Base-by-base conservation (phyloP, 202 grass and related monocot genomes). In the Setaria viridis region DNA sequence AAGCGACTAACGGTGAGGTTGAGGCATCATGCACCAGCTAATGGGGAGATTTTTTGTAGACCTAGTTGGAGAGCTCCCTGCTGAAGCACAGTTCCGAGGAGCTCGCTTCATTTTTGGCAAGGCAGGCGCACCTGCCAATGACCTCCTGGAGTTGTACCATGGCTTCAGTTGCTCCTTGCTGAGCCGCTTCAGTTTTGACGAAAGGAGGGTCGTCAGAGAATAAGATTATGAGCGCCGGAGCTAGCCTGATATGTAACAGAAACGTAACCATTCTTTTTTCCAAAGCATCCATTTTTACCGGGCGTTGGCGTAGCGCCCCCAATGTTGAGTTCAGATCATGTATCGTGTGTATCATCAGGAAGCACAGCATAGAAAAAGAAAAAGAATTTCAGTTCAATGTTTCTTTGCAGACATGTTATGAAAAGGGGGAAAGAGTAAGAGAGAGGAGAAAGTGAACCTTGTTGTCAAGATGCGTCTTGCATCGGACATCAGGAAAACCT, bases 11-110 rank as follows among this genome's bases (percentile, higher is more conserved):
- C 11, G 41, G 41, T 57, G 85, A 94, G 82, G 79, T 80, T 2
- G 79, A 87, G 62, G 87, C 29, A 37, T 80, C 93, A 34, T 91
- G 79, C 72, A 50, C 82, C 60, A 87, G 35, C 57, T 95, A 84
- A 89, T 21, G 4, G 1, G n/a, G 56, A 41, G 20, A 54, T 54
- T 79, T 70, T 14, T 59, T 16, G 6, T 50, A 58, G 56, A 66
- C 5, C 2, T 80, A 71, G 76, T 71, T 87, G 49, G n/a, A 19
- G 1, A 48, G 43, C 56, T 80, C 20, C 29, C 29, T 21, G 59
- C 11, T 39, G 69, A 79, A 81, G 14, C 39, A 58, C 46, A 37
- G 10, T 65, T 84, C 20, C 50, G 47, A 90, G 60, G 63, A 85
- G 63, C 55, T 16, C 8, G 11, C 62, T 77, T 20, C 62, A 65